phyloP scores from a whole-genome alignment of 208 protist genomes.

The Trypanosoma rangeli region DNA sequence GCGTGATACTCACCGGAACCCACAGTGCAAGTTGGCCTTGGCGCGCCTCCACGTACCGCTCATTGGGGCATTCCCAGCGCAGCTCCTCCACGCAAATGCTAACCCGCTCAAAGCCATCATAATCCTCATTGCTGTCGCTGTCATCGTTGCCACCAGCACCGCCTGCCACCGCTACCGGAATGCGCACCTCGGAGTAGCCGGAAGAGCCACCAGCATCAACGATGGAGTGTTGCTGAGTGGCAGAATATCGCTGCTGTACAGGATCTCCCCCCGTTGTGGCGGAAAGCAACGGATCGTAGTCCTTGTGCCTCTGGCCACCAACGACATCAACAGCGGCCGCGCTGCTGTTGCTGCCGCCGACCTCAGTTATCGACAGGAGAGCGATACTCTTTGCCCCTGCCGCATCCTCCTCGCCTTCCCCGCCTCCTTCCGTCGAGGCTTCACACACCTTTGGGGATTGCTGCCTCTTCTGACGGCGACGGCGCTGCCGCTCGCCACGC shows the following conservation, averaged over 20 bases:
- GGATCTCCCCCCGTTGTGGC: not conserved
- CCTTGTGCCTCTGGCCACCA: not conserved
- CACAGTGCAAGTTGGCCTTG: conserved; percentile 69
- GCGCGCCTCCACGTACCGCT: conserved; percentile 43
- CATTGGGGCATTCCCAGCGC: conserved; percentile 69
- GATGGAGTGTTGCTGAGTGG: not conserved
- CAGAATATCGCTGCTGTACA: not conserved
- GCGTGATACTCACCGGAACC: conserved; percentile 75
- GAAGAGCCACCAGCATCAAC: not conserved
- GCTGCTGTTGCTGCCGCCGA: not conserved
- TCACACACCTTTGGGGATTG: not conserved
- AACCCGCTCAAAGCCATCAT: conserved; percentile 42
- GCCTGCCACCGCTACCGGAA: not conserved
- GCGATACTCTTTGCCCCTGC: not conserved
- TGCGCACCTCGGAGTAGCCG: not conserved
- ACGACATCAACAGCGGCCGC: not conserved
- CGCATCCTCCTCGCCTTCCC: not conserved
- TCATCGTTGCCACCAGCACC: not conserved
- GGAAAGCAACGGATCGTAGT: not conserved
- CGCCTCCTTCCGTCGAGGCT: not conserved
- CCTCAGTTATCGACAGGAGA: not conserved
- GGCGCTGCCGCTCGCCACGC: not conserved
- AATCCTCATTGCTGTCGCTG: not conserved
- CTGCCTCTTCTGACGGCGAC: not conserved
- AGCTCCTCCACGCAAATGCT: conserved; percentile 65